Percentiles rank a stretch among this genome's conserved stretches.
These are phyloP conservation scores for Nepenthes gracilis DNA, from an alignment of 148 eudicot species.

Conservation along the genomic window DNA sequence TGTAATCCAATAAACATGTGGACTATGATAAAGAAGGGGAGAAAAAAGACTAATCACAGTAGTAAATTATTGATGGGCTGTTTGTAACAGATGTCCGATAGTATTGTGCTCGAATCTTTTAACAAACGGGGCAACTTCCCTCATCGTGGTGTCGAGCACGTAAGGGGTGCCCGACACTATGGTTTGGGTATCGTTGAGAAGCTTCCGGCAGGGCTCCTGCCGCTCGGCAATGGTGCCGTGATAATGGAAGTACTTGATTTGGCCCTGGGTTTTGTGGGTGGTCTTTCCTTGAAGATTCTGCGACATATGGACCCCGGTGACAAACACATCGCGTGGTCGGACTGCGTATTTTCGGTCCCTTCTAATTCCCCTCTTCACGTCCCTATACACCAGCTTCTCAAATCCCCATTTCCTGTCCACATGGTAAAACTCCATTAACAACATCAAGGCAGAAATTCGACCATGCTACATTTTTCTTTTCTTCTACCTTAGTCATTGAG, in stretches of 20 bases:
- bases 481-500: no score
- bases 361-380: conserved; percentile 41
- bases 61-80: conserved; percentile 31
- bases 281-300: conserved; percentile 46
- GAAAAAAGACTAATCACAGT: no score
- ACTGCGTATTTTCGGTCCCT: conserved; percentile 72
- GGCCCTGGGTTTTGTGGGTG: conserved; percentile 30
- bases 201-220: conserved; percentile 45
- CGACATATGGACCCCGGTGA: conserved; percentile 80
- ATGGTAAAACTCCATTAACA: no score
- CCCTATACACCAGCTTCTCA: conserved; percentile 73
- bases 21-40: no score
- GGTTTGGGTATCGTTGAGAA: conserved; percentile 22
- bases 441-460: not conserved
- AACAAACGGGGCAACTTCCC: conserved; percentile 33
- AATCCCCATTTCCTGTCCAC: conserved; percentile 67
- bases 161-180: conserved; percentile 38
- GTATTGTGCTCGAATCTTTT: conserved; percentile 53
- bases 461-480: no score
- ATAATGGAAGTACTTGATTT: conserved; percentile 61
- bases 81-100: conserved; percentile 43
- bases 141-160: conserved; percentile 34
- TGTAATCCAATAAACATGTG: no score
- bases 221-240: conserved; percentile 58
- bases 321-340: conserved; percentile 61